Evolutionary conservation across 768 basidiomycete genomes (phyloP).

Genomic region (Lyophyllum atratum): DNA sequence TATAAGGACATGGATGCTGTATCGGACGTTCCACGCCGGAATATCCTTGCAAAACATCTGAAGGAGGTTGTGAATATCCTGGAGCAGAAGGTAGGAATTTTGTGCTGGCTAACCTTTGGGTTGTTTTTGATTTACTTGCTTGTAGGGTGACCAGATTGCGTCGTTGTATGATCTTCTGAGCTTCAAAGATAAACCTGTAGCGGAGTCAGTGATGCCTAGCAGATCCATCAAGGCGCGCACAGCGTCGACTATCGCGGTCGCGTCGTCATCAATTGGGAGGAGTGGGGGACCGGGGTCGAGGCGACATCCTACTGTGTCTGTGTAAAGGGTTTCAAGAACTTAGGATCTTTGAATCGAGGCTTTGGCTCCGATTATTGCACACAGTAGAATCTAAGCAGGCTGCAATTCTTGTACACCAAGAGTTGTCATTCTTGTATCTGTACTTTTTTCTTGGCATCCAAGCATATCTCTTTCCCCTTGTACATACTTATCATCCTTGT

Average conservation of each 20-base stretch:
- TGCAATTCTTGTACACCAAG: no score
- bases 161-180: slow-evolving; percentile 81
- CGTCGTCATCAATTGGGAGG: slow-evolving; percentile 9
- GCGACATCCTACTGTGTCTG: slow-evolving; percentile 1
- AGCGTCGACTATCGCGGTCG: slow-evolving; percentile 7
- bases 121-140: slow-evolving; percentile 4
- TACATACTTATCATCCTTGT: slow-evolving; percentile 11
- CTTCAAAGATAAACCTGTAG: slow-evolving; percentile 66
- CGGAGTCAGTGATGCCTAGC: slow-evolving; percentile 25
- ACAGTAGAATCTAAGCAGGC: neutral
- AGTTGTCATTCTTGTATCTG: neutral
- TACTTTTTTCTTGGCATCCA: neutral
- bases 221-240: slow-evolving; percentile 6
- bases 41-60: slow-evolving; percentile 85
- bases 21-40: slow-evolving; percentile 78
- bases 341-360: neutral
- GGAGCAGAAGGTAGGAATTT: slow-evolving; percentile 74
- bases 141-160: slow-evolving; percentile 92
- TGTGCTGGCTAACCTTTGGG: neutral
- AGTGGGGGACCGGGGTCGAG: neutral
- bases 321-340: no score
- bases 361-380: neutral
- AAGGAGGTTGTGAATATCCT: slow-evolving; percentile 90
- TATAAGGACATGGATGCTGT: slow-evolving; percentile 89
- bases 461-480: neutral